A percentile compares a stretch with the other conserved stretches of the same genome.
Evolutionary conservation across 805 yeast genomes (phyloP).

Genomic region (Candida silvatica): DNA sequence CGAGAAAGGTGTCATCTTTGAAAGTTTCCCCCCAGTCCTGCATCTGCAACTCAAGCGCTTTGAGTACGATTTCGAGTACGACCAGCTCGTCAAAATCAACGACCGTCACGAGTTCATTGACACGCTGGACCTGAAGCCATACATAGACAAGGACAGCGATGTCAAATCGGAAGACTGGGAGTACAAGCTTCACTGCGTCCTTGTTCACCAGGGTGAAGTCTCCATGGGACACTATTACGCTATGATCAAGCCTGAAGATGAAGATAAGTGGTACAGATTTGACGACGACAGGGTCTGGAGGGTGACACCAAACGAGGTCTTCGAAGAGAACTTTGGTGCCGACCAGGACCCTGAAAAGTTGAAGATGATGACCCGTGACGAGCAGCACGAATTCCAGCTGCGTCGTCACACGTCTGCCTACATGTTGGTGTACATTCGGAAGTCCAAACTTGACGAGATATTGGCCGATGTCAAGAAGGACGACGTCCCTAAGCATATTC

Average conservation of each 20-base stretch:
- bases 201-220: conserved; percentile 93
- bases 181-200: conserved; percentile 84
- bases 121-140: conserved; percentile 71
- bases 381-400: conserved; percentile 54
- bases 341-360: conserved; percentile 44
- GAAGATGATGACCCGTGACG: conserved; percentile 43
- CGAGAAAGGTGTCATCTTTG: conserved; percentile 89
- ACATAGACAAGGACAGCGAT: conserved; percentile 50
- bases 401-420: conserved; percentile 91
- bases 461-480: conserved; percentile 47
- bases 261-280: conserved; percentile 77
- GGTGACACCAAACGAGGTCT: conserved; percentile 77
- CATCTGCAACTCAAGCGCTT: conserved; percentile 91
- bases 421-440: conserved; percentile 88
- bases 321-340: conserved; percentile 89
- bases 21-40: conserved; percentile 83
- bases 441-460: conserved; percentile 45
- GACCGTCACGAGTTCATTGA: conserved; percentile 89
- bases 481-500: conserved; percentile 62
- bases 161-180: conserved; percentile 52
- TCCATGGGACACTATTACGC: conserved; percentile 97
- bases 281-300: conserved; percentile 94
- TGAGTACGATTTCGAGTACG: conserved; percentile 87
- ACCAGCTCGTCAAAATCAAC: conserved; percentile 81
- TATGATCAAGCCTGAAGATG: conserved; percentile 69